Evolutionary conservation across 441 rosid species (phyloP).

Genomic region (Bruguiera hainesii): DNA sequence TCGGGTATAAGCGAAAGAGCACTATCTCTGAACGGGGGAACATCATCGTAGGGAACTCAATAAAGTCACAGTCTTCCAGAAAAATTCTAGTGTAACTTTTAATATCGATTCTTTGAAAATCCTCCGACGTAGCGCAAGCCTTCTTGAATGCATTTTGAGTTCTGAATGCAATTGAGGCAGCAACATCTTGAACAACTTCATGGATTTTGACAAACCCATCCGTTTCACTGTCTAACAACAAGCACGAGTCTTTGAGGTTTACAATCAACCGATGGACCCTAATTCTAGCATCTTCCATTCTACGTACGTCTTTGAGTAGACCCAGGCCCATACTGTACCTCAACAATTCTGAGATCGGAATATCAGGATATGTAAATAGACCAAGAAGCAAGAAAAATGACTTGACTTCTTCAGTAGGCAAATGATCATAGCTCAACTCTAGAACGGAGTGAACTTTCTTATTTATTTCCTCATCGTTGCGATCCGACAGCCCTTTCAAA

Average conservation of each 20-base stretch:
- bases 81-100: constrained; percentile 5
- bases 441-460: constrained; percentile 6
- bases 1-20: constrained; percentile 7
- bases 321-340: constrained; percentile 27
- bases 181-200: constrained; percentile 28
- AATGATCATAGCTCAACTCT: constrained; percentile 20
- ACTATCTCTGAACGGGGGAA: background rate
- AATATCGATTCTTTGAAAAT: background rate
- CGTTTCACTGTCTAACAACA: constrained; percentile 17
- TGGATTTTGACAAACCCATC: constrained; percentile 20
- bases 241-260: constrained; percentile 23
- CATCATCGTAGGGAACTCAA: too few species aligned
- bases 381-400: constrained; percentile 23
- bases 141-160: background rate
- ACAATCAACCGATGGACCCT: constrained; percentile 11
- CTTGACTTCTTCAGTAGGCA: constrained; percentile 18
- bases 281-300: constrained; percentile 24
- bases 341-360: constrained; percentile 16
- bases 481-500: background rate
- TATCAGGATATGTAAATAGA: background rate
- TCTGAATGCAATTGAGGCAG: constrained; percentile 19
- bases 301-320: constrained; percentile 1
- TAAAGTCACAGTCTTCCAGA: too few species aligned
- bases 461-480: background rate
- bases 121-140: background rate